Conservation (phyloP, 2,329 filamentous ascomycete genomes). For the Moelleriella libera region DNA sequence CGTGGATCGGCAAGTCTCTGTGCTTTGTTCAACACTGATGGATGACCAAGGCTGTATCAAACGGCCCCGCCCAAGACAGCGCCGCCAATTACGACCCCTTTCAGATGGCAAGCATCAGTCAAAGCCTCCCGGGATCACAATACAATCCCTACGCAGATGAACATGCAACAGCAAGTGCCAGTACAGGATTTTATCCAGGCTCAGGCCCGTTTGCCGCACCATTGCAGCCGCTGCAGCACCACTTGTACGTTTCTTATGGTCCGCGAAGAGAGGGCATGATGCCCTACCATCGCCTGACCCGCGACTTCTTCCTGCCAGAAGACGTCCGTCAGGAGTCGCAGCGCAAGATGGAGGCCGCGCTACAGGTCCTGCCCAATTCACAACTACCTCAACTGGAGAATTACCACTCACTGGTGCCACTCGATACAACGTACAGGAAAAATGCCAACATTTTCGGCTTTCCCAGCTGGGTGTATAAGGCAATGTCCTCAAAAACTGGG, state of each 20-base stretch:
- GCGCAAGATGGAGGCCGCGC: constrained; percentile 71
- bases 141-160: constrained; percentile 73
- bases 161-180: constrained; percentile 39
- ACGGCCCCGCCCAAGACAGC: constrained; percentile 34
- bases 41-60: constrained; percentile 21
- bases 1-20: not conserved
- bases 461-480: constrained; percentile 91
- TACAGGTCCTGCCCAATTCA: constrained; percentile 68
- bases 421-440: constrained; percentile 72
- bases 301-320: constrained; percentile 87
- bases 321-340: constrained; percentile 78
- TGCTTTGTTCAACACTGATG: not conserved
- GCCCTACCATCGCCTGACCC: constrained; percentile 72
- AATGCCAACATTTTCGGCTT: constrained; percentile 72
- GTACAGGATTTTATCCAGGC: constrained; percentile 53
- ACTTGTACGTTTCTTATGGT: constrained; percentile 80
- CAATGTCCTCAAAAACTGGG: constrained; percentile 75
- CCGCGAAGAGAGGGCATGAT: constrained; percentile 69
- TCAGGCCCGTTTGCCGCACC: constrained; percentile 36
- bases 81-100: constrained; percentile 45
- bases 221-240: constrained; percentile 66
- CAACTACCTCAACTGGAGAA: constrained; percentile 70
- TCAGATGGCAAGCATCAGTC: constrained; percentile 40
- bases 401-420: constrained; percentile 82
- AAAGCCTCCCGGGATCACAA: constrained; percentile 33